phyloP scores from a whole-genome alignment of 441 rosid species.

The Erodium moschatum region DNA sequence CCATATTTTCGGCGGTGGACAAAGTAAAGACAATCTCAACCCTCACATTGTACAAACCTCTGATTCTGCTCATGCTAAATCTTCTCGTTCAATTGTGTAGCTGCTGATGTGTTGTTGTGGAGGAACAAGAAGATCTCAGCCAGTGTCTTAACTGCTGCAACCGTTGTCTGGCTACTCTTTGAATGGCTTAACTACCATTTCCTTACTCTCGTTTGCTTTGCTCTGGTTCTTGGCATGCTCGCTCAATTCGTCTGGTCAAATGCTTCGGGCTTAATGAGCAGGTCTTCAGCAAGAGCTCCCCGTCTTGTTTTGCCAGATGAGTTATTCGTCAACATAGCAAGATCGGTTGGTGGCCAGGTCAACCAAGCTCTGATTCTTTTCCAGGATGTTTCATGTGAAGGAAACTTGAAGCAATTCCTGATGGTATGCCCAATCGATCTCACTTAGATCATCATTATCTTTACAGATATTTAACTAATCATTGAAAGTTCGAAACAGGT shows the following conservation, averaged over 20 bases:
- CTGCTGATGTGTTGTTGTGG: slow-evolving; percentile 99
- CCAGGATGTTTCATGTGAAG: slow-evolving; percentile 68
- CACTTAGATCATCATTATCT: not conserved
- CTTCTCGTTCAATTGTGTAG: slow-evolving; percentile 30
- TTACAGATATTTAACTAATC: slow-evolving; percentile 10
- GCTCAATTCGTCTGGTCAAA: slow-evolving; percentile 76
- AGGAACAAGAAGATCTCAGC: slow-evolving; percentile 97
- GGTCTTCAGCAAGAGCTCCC: slow-evolving; percentile 54
- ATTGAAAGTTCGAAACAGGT: slow-evolving; percentile 36
- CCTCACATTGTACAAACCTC: not conserved
- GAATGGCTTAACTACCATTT: slow-evolving; percentile 93
- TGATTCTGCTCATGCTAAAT: not conserved
- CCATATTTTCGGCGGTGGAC: slow-evolving; percentile 80
- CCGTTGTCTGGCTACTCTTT: slow-evolving; percentile 78
- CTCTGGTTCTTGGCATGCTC: slow-evolving; percentile 68
- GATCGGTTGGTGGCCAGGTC: slow-evolving; percentile 49
- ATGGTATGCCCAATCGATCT: slow-evolving; percentile 32
- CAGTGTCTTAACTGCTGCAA: slow-evolving; percentile 58
- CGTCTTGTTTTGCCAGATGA: slow-evolving; percentile 69
- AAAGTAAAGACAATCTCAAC: slow-evolving; percentile 34
- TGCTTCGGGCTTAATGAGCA: slow-evolving; percentile 56
- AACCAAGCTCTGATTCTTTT: slow-evolving; percentile 54
- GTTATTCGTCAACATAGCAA: slow-evolving; percentile 55
- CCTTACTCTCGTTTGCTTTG: slow-evolving; percentile 51
- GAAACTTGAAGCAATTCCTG: slow-evolving; percentile 67